Conservation (phyloP, 495 filamentous ascomycete genomes). For the Hypoxylon intermedium region DNA sequence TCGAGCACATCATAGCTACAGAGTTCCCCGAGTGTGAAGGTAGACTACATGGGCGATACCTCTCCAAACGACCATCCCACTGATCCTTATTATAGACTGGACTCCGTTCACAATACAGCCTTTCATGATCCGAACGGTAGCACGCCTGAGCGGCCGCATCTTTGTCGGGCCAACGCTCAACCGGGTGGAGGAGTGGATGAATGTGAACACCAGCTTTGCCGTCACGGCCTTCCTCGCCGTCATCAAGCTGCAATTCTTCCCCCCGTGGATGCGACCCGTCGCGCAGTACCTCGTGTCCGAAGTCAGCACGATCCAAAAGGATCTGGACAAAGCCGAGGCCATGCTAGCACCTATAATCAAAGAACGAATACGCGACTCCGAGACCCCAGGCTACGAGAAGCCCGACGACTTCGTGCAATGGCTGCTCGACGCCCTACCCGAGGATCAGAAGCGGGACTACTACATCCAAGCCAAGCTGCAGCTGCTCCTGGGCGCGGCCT, state of each 20-base stretch:
- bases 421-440: constrained; percentile 44
- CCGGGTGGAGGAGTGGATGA: constrained; percentile 47
- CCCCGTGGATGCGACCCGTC: constrained; percentile 45
- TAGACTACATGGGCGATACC: constrained; percentile 11
- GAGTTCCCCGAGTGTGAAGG: constrained; percentile 47
- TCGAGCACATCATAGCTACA: constrained; percentile 42
- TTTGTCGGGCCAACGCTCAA: constrained; percentile 46
- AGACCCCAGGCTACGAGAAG: constrained; percentile 38
- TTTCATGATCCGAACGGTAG: constrained; percentile 45
- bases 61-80: constrained; percentile 1
- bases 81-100: constrained; percentile 40
- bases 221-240: constrained; percentile 48
- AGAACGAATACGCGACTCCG: constrained; percentile 40
- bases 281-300: constrained; percentile 44
- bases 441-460: constrained; percentile 42
- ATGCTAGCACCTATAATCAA: constrained; percentile 45
- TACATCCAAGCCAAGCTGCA: constrained; percentile 43
- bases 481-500: constrained; percentile 44
- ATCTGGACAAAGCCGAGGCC: constrained; percentile 38
- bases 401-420: constrained; percentile 47
- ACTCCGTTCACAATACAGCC: constrained; percentile 48
- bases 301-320: constrained; percentile 38
- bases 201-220: constrained; percentile 47
- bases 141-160: constrained; percentile 42
- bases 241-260: constrained; percentile 48